Conservation (phyloP, 179 eudicot species). For the Nepenthes alata region DNA sequence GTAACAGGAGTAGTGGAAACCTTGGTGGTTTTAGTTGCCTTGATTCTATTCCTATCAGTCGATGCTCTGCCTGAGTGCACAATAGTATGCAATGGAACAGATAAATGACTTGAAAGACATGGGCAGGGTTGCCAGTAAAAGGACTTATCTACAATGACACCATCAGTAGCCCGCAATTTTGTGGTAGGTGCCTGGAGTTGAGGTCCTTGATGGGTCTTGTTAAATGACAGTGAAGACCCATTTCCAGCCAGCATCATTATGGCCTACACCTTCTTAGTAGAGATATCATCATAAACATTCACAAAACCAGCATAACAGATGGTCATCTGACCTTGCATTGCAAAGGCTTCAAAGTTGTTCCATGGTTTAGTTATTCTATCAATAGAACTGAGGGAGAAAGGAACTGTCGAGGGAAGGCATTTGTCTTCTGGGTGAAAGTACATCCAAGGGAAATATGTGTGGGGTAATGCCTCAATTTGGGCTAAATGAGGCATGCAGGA, state of each 20-base stretch:
- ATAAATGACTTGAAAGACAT: constrained; percentile 5
- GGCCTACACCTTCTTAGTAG: constrained; percentile 63
- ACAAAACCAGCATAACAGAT: constrained; percentile 49
- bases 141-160: not conserved
- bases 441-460: too few species aligned
- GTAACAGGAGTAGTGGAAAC: not conserved
- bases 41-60: not conserved
- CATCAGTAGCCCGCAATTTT: constrained; percentile 18
- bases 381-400: too few species aligned
- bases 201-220: constrained; percentile 8
- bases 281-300: constrained; percentile 34
- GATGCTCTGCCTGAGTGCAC: not conserved
- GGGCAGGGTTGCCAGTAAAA: constrained; percentile 17
- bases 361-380: too few species aligned
- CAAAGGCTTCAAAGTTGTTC: constrained; percentile 11
- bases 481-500: too few species aligned
- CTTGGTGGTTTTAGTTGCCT: constrained; percentile 14
- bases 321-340: constrained; percentile 38
- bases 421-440: too few species aligned
- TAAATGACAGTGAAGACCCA: too few species aligned
- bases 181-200: constrained; percentile 22
- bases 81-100: too few species aligned
- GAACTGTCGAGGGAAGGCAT: too few species aligned
- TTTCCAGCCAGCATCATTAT: constrained; percentile 47
- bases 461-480: too few species aligned